phyloP scores from a whole-genome alignment of 257 asterid species.

The Ophiorrhiza pumila region DNA sequence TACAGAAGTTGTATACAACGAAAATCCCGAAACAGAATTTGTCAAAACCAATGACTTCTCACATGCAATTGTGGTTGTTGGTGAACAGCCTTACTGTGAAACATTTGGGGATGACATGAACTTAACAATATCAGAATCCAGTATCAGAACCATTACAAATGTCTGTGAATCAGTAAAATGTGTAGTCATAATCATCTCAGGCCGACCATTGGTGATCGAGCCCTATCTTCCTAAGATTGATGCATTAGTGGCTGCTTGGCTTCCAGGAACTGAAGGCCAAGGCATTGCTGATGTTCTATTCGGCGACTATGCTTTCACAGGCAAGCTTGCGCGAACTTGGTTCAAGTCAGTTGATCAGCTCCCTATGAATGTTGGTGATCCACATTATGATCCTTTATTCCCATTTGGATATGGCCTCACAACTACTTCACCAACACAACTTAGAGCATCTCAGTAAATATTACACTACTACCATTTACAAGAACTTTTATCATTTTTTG shows the following conservation, averaged over 20 bases:
- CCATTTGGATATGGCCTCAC: conserved; percentile 37
- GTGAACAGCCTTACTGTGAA: conserved; percentile 14
- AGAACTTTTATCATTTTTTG: too few species aligned
- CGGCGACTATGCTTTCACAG: conserved; percentile 35
- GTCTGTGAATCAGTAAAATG: conserved; percentile 33
- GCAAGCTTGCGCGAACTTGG: conserved; percentile 41
- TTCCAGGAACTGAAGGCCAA: conserved; percentile 45
- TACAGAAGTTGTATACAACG: conserved; percentile 10
- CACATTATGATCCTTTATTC: conserved; percentile 38
- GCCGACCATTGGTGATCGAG: conserved; percentile 37
- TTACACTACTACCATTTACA: too few species aligned
- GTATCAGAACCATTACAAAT: conserved; percentile 12
- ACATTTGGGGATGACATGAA: conserved; percentile 8
- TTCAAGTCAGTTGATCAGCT: conserved; percentile 38
- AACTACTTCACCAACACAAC: conserved; percentile 20
- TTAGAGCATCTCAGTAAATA: conserved; percentile 16
- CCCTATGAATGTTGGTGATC: conserved; percentile 43
- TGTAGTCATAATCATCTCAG: conserved; percentile 33
- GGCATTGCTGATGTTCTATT: conserved; percentile 46
- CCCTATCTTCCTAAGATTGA: conserved; percentile 29
- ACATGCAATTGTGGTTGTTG: conserved; percentile 6
- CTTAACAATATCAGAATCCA: background rate
- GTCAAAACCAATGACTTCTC: background rate
- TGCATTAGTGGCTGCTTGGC: conserved; percentile 45
- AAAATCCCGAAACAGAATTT: conserved; percentile 1